Evolutionary conservation across 306 rosid genomes (phyloP).

Genomic region (Cajanus cajan): DNA sequence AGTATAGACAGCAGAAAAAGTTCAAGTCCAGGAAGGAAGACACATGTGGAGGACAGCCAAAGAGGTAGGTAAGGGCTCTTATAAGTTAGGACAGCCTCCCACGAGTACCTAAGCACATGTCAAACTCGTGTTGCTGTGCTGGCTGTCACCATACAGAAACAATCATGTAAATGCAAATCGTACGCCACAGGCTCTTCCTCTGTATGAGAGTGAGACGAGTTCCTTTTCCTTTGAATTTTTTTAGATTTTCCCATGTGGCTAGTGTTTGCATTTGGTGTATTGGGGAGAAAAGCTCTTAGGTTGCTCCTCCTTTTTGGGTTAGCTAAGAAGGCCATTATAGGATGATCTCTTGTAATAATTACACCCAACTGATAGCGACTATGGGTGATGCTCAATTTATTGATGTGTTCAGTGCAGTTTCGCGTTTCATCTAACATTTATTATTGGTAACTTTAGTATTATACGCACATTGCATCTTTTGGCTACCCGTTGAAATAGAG

Average conservation of each 20-base stretch:
- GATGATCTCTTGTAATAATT: constrained; percentile 27
- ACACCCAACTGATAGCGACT: constrained; percentile 43
- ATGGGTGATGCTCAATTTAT: constrained; percentile 19
- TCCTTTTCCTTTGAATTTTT: not conserved
- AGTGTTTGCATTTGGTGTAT: constrained; percentile 28
- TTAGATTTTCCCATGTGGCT: constrained; percentile 28
- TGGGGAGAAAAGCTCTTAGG: constrained; percentile 23
- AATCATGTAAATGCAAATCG: constrained; percentile 34
- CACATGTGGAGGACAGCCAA: constrained; percentile 62
- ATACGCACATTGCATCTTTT: constrained; percentile 36
- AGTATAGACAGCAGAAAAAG: constrained; percentile 12
- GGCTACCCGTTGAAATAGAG: constrained; percentile 27
- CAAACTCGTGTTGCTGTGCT: constrained; percentile 55
- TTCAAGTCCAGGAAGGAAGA: constrained; percentile 31
- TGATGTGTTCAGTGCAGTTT: constrained; percentile 23
- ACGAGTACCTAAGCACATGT: constrained; percentile 73
- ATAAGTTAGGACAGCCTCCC: constrained; percentile 51
- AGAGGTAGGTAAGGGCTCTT: constrained; percentile 63
- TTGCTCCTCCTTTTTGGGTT: constrained; percentile 39
- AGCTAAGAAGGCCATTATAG: constrained; percentile 37
- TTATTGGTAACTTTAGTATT: constrained; percentile 25
- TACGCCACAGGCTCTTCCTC: constrained; percentile 21
- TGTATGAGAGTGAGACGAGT: constrained; percentile 15
- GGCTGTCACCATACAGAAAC: constrained; percentile 44
- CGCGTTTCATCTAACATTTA: constrained; percentile 31